Base-by-base conservation (phyloP, 2,329 filamentous ascomycete genomes). In the Diaporthe sp. region DNA sequence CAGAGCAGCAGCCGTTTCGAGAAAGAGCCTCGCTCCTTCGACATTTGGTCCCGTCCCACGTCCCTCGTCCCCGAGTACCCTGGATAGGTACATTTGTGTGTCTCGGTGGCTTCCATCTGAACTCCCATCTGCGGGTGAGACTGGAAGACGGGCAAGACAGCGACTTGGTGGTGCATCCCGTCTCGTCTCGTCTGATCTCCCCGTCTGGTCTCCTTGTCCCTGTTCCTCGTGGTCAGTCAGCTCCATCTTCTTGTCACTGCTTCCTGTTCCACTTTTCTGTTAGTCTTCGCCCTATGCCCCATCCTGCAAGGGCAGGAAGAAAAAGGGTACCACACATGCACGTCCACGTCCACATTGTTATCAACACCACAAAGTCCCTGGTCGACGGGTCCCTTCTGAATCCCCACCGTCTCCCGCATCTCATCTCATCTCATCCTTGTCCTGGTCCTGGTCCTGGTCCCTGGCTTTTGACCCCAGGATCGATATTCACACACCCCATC, bases 271-370 rank as follows among this genome's bases (percentile, higher is more conserved):
- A 6, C 25, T 62, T 13, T 9, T 8, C 58, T 17, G 59, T 68
- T 49, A 37, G 28, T 22, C 31, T 25, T 49, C 19, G 28, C 65
- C 46, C 44, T 31, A 53, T 68, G 9, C 65, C 46, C 31, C n/a
- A n/a, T 68, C 31, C 34, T 39, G 65, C 65, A 37, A 51, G 65
- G 37, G 28, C 49, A 51, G 22, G 22, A 37, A n/a, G 46, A n/a
- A 68, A 68, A 68, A 68, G 46, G 34, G 65, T 28, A 68, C 65
- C 65, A 53, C 65, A 68, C 65, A 68, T 68, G 59, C 44, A 53
- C 5, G 28, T 4, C 44, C 62, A 68, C 10, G 62, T 22, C 34
- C 57, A n/a, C 57, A 31, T 39, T 39, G 37, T 34, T 34, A 61
- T n/a, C 8, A 39, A 12, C 57, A 61, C 57, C 57, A n/a, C 39